Evolutionary conservation across 805 yeast species (phyloP), one percentile per base, ranked within the genome.

Genomic region (Sungouiozyma intestinalis): DNA sequence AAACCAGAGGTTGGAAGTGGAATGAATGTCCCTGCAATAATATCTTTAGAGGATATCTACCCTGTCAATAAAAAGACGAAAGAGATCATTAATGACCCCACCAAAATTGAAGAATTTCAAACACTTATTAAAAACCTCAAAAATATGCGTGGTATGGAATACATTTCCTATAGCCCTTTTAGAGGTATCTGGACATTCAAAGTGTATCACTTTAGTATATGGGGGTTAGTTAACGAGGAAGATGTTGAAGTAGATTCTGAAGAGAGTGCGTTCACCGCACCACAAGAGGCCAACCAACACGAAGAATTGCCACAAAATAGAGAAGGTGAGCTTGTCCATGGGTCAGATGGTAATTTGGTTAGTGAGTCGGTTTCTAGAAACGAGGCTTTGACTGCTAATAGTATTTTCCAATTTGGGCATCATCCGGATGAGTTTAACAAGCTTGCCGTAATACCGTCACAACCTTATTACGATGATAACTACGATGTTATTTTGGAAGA

Each of bases 171-270:
- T 55, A 87, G 83, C 52, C 86, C 87, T 3, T 69, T 79, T 21
- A 74, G 76, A 4, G 85, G 85, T 31, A 62, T 74, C 3, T 87
- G 88, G 86, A 77, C 81, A 1, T 87, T 85, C 62, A 74, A 70
- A 51, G 96, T 88, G 7, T 78, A 82, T 50, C 98, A 92, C 65
- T 92, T 92, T 55, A 86, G 95, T 65, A 76, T 84, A 4, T 92
- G 97, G 96, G 97, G 97, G 5, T 63, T 92, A 33, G 71, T 81
- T 15, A 83, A 79, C 48, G 85, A 80, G 19, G 77, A 72, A 17
- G 77, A 71, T 34, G 79, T 67, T 13, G 74, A 72, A 33, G 69
- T 75, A 35, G 86, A 77, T 48, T 6, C 29, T 24, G 29, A 24
- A 6, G 11, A 24, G 9, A 6, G 11, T 11, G 29, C 6, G 9